Conservation (phyloP, 495 filamentous ascomycete species). For the Aspergillus sclerotiicarbonarius region DNA sequence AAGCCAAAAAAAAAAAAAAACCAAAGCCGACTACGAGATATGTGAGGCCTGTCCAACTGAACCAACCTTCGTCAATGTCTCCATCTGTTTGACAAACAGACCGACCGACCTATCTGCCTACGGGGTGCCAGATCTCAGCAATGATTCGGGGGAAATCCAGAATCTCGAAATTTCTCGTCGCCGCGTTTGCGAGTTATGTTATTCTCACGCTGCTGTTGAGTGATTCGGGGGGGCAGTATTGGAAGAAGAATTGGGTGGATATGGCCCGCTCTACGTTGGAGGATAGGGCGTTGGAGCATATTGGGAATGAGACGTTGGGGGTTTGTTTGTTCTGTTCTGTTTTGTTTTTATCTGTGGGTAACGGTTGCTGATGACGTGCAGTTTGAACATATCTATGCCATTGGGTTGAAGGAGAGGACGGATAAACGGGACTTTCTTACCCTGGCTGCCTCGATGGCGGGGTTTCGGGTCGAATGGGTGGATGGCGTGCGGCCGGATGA, state of each 20-base stretch:
- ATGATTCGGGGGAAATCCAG: conserved; percentile 1
- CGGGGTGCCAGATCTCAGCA: not conserved
- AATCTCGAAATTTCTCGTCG: not conserved
- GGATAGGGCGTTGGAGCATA: conserved; percentile 23
- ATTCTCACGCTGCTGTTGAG: not conserved
- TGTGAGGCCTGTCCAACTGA: too few species aligned
- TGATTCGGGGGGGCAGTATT: not conserved
- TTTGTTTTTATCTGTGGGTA: not conserved
- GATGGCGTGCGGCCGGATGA: conserved; percentile 39
- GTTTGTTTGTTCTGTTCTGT: conserved; percentile 13
- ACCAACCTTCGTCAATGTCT: not conserved
- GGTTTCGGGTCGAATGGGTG: conserved; percentile 54
- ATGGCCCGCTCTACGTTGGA: conserved; percentile 11
- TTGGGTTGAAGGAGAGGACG: conserved; percentile 57
- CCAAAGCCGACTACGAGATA: too few species aligned
- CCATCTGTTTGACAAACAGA: too few species aligned
- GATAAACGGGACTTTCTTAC: conserved; percentile 63
- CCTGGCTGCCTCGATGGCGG: conserved; percentile 50
- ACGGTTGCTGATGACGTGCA: conserved; percentile 3
- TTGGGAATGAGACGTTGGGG: conserved; percentile 29
- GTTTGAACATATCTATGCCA: conserved; percentile 51
- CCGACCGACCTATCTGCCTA: too few species aligned
- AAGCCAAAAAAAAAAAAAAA: too few species aligned
- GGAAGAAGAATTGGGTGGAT: not conserved
- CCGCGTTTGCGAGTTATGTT: not conserved